Evolutionary conservation across 2,329 filamentous ascomycete genomes (phyloP).

Genomic region (Reticulascus tulasneorum): DNA sequence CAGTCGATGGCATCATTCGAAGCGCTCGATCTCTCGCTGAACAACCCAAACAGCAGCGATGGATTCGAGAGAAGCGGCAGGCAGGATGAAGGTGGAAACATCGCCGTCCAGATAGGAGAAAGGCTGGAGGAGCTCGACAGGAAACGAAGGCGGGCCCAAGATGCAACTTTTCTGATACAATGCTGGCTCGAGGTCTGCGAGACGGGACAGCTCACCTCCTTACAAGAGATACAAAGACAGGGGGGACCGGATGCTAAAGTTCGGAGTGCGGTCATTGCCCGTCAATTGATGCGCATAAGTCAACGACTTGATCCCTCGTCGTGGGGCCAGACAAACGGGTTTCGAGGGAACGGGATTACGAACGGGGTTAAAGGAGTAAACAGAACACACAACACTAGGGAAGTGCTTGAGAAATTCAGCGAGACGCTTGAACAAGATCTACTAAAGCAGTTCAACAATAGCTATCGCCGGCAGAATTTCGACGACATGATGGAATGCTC

Average conservation of each 20-base stretch:
- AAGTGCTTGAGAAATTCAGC: slow-evolving; percentile 93
- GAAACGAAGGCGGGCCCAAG: slow-evolving; percentile 82
- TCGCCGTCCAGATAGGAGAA: slow-evolving; percentile 92
- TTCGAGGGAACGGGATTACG: slow-evolving; percentile 42
- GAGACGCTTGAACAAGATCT: slow-evolving; percentile 94
- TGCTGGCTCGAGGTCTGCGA: slow-evolving; percentile 97
- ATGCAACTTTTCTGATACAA: slow-evolving; percentile 91
- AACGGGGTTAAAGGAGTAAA: slow-evolving; percentile 42
- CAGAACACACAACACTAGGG: slow-evolving; percentile 64
- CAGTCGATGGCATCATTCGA: slow-evolving; percentile 91
- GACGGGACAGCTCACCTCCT: slow-evolving; percentile 75
- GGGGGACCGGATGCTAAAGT: slow-evolving; percentile 90
- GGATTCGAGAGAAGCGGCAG: slow-evolving; percentile 39
- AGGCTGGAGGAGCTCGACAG: slow-evolving; percentile 90
- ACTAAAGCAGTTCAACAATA: slow-evolving; percentile 94
- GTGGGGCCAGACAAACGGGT: slow-evolving; percentile 61
- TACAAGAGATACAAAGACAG: slow-evolving; percentile 83
- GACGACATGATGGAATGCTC: slow-evolving; percentile 98
- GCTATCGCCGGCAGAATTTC: slow-evolving; percentile 91
- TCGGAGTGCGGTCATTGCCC: slow-evolving; percentile 86
- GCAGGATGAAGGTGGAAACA: slow-evolving; percentile 67
- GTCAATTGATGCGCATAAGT: slow-evolving; percentile 91
- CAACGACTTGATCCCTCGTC: slow-evolving; percentile 78
- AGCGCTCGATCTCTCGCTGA: slow-evolving; percentile 78
- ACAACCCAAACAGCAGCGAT: slow-evolving; percentile 39